These are phyloP conservation scores for Aspergillus amoenus DNA, from an alignment of 2,329 filamentous ascomycete genomes.

Conservation along the genomic window DNA sequence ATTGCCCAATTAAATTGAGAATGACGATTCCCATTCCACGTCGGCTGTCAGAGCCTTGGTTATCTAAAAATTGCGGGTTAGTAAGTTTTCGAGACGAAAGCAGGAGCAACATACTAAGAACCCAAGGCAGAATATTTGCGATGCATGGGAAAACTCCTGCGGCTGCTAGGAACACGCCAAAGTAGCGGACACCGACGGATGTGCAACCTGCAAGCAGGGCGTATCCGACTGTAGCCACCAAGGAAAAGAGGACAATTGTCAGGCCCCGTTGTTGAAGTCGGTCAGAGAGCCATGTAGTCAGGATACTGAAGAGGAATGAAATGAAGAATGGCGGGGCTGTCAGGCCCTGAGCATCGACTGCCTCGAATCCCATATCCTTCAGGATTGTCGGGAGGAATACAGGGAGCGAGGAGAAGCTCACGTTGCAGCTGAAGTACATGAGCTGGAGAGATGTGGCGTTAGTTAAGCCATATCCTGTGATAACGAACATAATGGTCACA, in stretches of 20 bases:
- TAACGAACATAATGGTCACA: constrained; percentile 12
- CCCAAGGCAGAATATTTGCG: constrained; percentile 69
- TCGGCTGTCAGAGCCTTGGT: constrained; percentile 68
- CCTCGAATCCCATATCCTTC: constrained; percentile 65
- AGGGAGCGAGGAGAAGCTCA: constrained; percentile 65
- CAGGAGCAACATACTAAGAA: constrained; percentile 46
- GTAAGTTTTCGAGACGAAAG: not conserved
- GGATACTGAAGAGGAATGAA: constrained; percentile 63
- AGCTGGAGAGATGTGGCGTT: constrained; percentile 26
- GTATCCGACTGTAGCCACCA: constrained; percentile 63
- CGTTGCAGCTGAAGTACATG: constrained; percentile 63
- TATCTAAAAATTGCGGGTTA: constrained; percentile 46
- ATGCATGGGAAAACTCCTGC: constrained; percentile 67
- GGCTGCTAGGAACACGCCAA: constrained; percentile 56
- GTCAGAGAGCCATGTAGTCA: constrained; percentile 65
- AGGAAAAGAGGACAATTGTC: constrained; percentile 57
- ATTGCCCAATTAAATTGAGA: constrained; percentile 67
- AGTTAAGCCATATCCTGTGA: not conserved
- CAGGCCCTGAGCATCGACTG: constrained; percentile 68
- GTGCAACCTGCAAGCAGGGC: constrained; percentile 60
- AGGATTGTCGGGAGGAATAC: constrained; percentile 66
- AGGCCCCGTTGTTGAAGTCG: constrained; percentile 62
- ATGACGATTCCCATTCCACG: constrained; percentile 66
- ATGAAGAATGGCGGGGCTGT: constrained; percentile 70
- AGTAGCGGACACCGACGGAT: constrained; percentile 51